These are phyloP conservation scores for Russula abietina DNA, from an alignment of 768 basidiomycete species.

Conservation along the genomic window DNA sequence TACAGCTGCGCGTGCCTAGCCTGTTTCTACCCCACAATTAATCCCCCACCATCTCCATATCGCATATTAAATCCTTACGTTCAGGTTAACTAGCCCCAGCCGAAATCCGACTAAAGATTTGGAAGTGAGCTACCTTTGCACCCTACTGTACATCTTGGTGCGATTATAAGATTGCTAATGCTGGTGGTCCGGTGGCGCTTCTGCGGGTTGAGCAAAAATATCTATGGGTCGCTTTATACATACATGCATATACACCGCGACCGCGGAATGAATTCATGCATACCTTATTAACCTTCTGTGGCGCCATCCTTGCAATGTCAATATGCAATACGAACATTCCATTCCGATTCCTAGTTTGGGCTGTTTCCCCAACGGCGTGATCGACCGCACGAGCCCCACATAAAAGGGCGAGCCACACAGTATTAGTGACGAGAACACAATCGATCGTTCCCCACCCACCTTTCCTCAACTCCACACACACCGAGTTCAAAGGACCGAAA, in stretches of 20 bases:
- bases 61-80: neutral
- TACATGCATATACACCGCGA: too few species aligned
- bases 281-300: neutral
- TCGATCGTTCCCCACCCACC: neutral
- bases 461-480: neutral
- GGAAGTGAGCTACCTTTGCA: too few species aligned
- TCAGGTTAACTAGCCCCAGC: neutral
- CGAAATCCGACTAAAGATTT: neutral
- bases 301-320: neutral
- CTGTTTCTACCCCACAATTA: neutral
- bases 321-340: neutral
- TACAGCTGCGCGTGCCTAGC: neutral
- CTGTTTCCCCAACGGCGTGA: neutral
- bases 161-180: neutral
- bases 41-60: neutral
- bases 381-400: neutral
- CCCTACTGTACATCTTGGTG: neutral
- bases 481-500: neutral
- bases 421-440: neutral
- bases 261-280: conserved; percentile 7
- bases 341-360: neutral
- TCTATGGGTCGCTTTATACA: neutral
- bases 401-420: neutral
- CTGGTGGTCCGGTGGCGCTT: neutral
- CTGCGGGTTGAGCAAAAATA: neutral